Evolutionary conservation across 106 monocot genomes (phyloP), one percentile per base, ranked within the genome.

Genomic region (Iris macrosiphon): DNA sequence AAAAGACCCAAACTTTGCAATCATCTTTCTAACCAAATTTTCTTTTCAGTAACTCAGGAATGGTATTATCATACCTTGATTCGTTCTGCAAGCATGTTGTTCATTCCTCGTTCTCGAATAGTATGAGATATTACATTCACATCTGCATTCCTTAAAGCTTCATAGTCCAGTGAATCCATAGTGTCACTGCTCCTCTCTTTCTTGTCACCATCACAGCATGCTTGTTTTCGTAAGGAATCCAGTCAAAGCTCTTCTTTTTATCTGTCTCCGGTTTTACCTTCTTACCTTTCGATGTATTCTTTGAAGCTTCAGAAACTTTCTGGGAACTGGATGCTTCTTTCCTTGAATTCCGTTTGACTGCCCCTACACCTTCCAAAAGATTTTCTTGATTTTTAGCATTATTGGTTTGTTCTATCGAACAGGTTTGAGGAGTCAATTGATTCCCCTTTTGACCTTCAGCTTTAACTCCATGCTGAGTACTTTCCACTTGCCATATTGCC

Each of bases 61-160:
- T n/a, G n/a, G n/a, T n/a, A n/a, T n/a, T n/a, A n/a, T n/a, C n/a
- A 37, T 80, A 84, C 84, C 78, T 85, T 80, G n/a, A 90, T 84
- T 42, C 89, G 20, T 45, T 64, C 81, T 45, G 84, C 89, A 45
- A 90, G 75, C 77, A 81, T 65, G 34, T 90, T 85, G 49, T 90
- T 90, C 84, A 84, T 84, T 57, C 80, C 84, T 23, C 80, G 74
- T 69, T 75, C 84, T 54, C 77, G 71, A 61, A 90, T 84, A 37
- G 72, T 52, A 9, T 78, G 50, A 41, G 89, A 71, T 55, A 90
- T 58, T 43, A 75, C 74, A 16, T 64, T 75, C 9, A 78, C 84
- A 59, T 74, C 59, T 4, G 81, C 80, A 68, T 33, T 28, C 25
- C 74, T 74, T 32, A 90, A 33, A 59, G 80, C 84, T 60, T 90